phyloP scores from a whole-genome alignment of 2,329 filamentous ascomycete genomes.

The Emmonsiellopsis sp. region DNA sequence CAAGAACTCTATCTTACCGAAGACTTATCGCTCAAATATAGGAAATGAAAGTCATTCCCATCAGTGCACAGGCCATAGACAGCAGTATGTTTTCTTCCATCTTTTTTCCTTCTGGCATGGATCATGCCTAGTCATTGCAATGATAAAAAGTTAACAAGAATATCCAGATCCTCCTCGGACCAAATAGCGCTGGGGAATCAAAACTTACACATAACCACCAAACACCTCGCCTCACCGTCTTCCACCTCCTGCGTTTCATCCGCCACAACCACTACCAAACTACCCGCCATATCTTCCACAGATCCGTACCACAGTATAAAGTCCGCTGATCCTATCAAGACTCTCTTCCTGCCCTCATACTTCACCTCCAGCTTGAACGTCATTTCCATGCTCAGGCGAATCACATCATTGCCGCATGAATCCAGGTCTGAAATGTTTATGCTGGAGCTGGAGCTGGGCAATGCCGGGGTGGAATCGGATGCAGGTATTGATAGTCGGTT shows the following conservation, averaged over 20 bases:
- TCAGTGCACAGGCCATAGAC: conserved; percentile 1
- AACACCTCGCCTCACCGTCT: not conserved
- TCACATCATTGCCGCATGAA: not conserved
- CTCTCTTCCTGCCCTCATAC: not conserved
- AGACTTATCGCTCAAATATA: not conserved
- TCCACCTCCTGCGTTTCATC: not conserved
- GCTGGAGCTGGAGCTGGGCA: not conserved
- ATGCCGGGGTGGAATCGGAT: too few species aligned
- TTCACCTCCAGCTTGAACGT: not conserved
- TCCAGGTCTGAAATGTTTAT: not conserved
- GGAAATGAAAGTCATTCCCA: conserved; percentile 1
- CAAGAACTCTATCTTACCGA: not conserved
- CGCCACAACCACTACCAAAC: not conserved
- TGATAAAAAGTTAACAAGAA: not conserved
- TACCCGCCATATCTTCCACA: not conserved
- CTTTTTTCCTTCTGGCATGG: not conserved
- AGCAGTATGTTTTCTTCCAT: not conserved
- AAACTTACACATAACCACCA: conserved; percentile 1
- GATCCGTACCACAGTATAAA: conserved; percentile 1
- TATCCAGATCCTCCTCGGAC: not conserved
- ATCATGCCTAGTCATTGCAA: not conserved
- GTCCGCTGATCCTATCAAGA: not conserved
- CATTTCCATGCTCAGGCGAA: not conserved
- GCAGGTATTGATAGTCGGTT: not conserved
- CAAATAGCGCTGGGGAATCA: not conserved